Percentiles rank a stretch among this genome's conserved stretches.
These are phyloP conservation scores for Trypanosoma lewisi DNA, from an alignment of 208 protist genomes.

Conservation along the genomic window DNA sequence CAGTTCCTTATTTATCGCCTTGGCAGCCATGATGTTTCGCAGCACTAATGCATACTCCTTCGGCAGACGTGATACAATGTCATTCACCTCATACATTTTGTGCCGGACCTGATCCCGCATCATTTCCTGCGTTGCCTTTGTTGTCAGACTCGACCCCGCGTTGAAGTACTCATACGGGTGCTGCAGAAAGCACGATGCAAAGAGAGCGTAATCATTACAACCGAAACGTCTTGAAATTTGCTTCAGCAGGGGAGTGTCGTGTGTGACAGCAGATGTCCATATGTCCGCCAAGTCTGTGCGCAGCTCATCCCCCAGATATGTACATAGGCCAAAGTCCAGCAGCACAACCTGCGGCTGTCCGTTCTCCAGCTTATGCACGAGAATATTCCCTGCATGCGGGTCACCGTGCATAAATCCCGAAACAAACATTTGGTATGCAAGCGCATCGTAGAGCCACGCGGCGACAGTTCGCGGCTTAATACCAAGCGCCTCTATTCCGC, in stretches of 20 bases:
- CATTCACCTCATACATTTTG: conserved; percentile 78
- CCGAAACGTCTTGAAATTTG: conserved; percentile 50
- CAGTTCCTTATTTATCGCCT: conserved; percentile 84
- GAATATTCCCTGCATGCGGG: conserved; percentile 93
- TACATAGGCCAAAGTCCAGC: conserved; percentile 96
- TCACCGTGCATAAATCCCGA: conserved; percentile 95
- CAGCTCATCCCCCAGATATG: conserved; percentile 61
- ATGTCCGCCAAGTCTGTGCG: conserved; percentile 65
- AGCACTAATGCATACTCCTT: conserved; percentile 88
- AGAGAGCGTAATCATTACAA: conserved; percentile 73
- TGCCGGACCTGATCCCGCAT: conserved; percentile 70
- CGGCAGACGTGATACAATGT: conserved; percentile 71
- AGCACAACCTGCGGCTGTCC: conserved; percentile 81
- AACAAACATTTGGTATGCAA: conserved; percentile 93
- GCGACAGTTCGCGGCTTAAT: conserved; percentile 61
- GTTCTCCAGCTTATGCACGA: conserved; percentile 70
- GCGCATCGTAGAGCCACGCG: conserved; percentile 76
- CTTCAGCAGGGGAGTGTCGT: conserved; percentile 52
- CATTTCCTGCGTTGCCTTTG: conserved; percentile 40
- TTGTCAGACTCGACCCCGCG: conserved; percentile 28
- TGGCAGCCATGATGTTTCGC: conserved; percentile 85
- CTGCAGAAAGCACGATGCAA: conserved; percentile 85
- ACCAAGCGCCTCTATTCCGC: conserved; percentile 49
- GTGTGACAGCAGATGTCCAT: conserved; percentile 73
- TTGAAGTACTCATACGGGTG: conserved; percentile 77